These are phyloP conservation scores for Fusarium concolor DNA, from an alignment of 2,329 filamentous ascomycete genomes.

Conservation along the genomic window DNA sequence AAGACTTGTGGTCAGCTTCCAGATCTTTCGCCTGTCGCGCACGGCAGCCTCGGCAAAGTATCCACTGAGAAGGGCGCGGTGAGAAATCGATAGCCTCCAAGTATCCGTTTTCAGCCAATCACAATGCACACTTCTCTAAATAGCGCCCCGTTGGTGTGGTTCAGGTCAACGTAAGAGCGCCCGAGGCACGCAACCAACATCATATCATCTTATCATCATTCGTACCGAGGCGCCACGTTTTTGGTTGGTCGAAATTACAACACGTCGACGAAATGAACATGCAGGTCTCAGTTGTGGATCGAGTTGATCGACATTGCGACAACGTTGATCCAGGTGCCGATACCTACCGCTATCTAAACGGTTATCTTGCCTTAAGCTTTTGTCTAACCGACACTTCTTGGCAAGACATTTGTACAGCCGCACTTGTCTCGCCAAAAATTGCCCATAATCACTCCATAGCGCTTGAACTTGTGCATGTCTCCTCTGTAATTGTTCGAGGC, in stretches of 20 bases:
- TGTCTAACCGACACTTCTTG: neutral
- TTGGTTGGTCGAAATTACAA: neutral
- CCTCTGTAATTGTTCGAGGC: neutral
- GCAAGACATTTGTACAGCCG: neutral
- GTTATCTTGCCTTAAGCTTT: neutral
- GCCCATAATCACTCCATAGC: neutral
- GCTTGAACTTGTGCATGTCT: neutral
- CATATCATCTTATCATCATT: neutral
- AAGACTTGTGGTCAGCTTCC: neutral
- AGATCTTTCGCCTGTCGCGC: neutral
- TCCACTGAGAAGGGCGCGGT: neutral
- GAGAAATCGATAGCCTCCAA: neutral
- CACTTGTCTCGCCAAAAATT: neutral
- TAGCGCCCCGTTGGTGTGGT: neutral
- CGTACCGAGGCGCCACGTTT: neutral
- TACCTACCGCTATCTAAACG: neutral
- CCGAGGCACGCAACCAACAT: neutral
- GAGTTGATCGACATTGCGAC: neutral
- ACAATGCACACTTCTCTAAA: neutral
- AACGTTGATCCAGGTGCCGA: neutral
- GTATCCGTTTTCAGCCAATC: neutral
- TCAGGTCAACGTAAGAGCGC: neutral
- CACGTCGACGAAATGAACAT: neutral
- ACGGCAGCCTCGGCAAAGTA: neutral
- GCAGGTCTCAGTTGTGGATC: neutral